Conservation (phyloP, 2,329 filamentous ascomycete species). For the Ophiostoma himal-ulmi region DNA sequence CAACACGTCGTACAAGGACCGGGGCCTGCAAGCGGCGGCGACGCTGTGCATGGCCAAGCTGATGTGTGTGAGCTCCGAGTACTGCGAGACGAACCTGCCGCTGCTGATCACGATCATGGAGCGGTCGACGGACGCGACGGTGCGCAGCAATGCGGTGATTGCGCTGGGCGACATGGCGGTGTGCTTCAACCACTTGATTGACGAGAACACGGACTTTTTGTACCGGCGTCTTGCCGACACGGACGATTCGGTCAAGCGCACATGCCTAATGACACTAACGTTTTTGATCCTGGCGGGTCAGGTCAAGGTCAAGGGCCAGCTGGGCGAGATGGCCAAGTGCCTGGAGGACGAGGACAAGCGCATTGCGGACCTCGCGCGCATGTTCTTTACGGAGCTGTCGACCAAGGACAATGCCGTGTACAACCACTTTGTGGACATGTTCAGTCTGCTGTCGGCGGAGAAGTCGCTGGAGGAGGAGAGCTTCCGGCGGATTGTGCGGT, state of each 20-base stretch:
- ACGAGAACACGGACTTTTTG: conserved; percentile 97
- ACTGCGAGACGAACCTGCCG: conserved; percentile 87
- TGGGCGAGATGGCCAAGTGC: conserved; percentile 99
- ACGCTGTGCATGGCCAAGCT: conserved; percentile 94
- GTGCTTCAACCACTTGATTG: conserved; percentile 98
- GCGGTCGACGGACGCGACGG: conserved; percentile 83
- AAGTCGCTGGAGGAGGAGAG: conserved; percentile 74
- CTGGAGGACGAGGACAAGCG: conserved; percentile 92
- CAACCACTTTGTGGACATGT: conserved; percentile 99
- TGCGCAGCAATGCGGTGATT: conserved; percentile 92
- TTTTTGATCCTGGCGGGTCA: conserved; percentile 96
- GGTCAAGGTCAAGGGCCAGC: conserved; percentile 97
- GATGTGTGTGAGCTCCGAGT: conserved; percentile 96
- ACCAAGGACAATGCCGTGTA: conserved; percentile 99
- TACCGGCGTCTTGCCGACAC: conserved; percentile 87
- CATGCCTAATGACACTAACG: conserved; percentile 95
- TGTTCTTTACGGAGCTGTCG: conserved; percentile 97
- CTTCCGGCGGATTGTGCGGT: conserved; percentile 81
- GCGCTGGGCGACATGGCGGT: conserved; percentile 98
- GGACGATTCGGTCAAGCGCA: conserved; percentile 87
- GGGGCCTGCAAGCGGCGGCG: conserved; percentile 84
- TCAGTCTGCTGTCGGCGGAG: conserved; percentile 82
- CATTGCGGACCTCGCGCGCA: conserved; percentile 86
- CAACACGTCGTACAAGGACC: conserved; percentile 86
- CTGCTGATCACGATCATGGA: conserved; percentile 98